Conservation (phyloP, 345 rosid genomes). For the Syzygium jambos region DNA sequence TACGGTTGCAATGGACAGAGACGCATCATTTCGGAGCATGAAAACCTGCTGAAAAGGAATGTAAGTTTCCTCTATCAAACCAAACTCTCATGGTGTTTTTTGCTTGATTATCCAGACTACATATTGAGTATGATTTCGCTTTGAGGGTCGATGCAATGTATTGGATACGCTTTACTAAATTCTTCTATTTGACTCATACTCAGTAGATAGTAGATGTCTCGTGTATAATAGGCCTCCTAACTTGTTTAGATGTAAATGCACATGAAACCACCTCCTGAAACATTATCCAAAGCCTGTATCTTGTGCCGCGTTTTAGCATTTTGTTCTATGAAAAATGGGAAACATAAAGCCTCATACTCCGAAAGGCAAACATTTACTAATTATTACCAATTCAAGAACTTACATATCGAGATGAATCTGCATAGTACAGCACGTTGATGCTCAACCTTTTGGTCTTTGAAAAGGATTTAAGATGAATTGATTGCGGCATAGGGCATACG, state of each 20-base stretch:
- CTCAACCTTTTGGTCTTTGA: neutral
- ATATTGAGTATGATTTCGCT: neutral
- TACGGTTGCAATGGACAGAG: slow-evolving; percentile 12
- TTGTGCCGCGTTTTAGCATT: neutral
- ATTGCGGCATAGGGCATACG: neutral
- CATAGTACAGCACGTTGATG: neutral
- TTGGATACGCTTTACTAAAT: neutral
- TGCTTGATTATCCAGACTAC: neutral
- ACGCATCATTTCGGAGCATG: slow-evolving; percentile 26
- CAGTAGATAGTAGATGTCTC: neutral
- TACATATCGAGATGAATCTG: neutral
- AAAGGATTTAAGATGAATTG: neutral
- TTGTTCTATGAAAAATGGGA: neutral
- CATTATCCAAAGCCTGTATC: neutral
- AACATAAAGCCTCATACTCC: neutral
- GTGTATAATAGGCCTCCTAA: neutral
- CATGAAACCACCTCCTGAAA: neutral
- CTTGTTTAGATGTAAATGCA: neutral
- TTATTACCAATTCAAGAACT: neutral
- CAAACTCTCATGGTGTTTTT: neutral
- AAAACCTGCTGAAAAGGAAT: slow-evolving; percentile 28
- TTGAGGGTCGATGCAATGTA: neutral
- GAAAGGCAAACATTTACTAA: neutral
- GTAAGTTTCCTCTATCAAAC: slow-evolving; percentile 12
- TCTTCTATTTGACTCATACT: neutral